Evolutionary conservation across 73 alveolate species (phyloP).

Genomic region (Paramecium biaurelia): DNA sequence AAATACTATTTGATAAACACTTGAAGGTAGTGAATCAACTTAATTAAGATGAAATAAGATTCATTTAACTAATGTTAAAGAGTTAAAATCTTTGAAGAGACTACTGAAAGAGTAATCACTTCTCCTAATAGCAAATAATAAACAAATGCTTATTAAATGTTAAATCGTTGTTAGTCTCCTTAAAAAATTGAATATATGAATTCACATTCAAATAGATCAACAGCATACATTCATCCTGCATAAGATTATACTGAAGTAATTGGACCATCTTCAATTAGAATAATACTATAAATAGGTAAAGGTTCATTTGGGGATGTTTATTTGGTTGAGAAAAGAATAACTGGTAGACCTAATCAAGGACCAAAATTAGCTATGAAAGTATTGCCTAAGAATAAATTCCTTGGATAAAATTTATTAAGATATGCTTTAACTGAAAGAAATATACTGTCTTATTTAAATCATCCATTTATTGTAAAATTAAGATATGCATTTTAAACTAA

Average conservation of each 20-base stretch:
- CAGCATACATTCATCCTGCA: background rate
- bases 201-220: conserved; percentile 25
- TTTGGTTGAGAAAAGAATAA: conserved; percentile 86
- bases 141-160: conserved; percentile 18
- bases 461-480: conserved; percentile 92
- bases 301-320: conserved; percentile 98
- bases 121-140: conserved; percentile 11
- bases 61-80: conserved; percentile 37
- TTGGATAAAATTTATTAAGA: conserved; percentile 87
- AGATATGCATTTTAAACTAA: conserved; percentile 94
- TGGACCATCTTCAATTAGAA: conserved; percentile 49
- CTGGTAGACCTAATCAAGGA: conserved; percentile 55
- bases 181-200: background rate
- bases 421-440: conserved; percentile 96
- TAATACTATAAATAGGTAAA: conserved; percentile 71
- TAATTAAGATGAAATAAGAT: conserved; percentile 27
- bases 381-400: conserved; percentile 79
- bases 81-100: conserved; percentile 33
- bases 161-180: conserved; percentile 4
- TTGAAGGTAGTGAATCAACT: background rate
- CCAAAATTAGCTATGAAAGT: conserved; percentile 93
- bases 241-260: background rate
- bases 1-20: background rate
- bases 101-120: conserved; percentile 1
- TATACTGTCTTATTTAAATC: conserved; percentile 79